Percentiles rank a stretch among this genome's conserved stretches.
These are phyloP conservation scores for Blastocystis sp. DNA, from an alignment of 352 stramenopile species.

Conservation along the genomic window DNA sequence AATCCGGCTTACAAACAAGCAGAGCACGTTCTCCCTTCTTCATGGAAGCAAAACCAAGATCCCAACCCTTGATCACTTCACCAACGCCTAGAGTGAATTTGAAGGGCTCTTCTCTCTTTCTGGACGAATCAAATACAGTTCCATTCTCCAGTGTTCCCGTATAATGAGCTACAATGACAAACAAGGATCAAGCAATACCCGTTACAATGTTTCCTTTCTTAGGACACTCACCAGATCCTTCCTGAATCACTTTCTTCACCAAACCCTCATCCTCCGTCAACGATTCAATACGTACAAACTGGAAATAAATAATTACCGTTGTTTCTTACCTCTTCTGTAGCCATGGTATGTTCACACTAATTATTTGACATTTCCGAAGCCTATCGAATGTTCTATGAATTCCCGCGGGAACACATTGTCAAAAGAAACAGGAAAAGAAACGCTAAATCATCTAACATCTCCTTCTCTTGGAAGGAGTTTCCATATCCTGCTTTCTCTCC, in stretches of 20 bases:
- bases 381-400: background rate
- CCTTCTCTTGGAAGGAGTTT: constrained; percentile 51
- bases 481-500: constrained; percentile 62
- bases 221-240: constrained; percentile 81
- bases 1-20: constrained; percentile 73
- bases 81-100: constrained; percentile 76
- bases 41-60: constrained; percentile 75
- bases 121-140: constrained; percentile 88
- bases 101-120: constrained; percentile 76
- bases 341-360: background rate
- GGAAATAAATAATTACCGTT: background rate
- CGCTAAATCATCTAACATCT: constrained; percentile 17
- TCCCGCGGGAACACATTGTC: background rate
- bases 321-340: background rate
- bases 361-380: background rate
- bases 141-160: constrained; percentile 88
- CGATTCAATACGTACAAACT: constrained; percentile 44
- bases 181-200: constrained; percentile 79
- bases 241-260: constrained; percentile 84
- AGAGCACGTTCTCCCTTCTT: constrained; percentile 74
- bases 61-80: constrained; percentile 78
- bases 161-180: constrained; percentile 82
- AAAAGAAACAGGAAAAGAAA: background rate
- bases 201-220: constrained; percentile 70
- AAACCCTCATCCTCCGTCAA: constrained; percentile 78